Conservation (phyloP, 2,329 filamentous ascomycete species). For the Colletotrichum sp. region DNA sequence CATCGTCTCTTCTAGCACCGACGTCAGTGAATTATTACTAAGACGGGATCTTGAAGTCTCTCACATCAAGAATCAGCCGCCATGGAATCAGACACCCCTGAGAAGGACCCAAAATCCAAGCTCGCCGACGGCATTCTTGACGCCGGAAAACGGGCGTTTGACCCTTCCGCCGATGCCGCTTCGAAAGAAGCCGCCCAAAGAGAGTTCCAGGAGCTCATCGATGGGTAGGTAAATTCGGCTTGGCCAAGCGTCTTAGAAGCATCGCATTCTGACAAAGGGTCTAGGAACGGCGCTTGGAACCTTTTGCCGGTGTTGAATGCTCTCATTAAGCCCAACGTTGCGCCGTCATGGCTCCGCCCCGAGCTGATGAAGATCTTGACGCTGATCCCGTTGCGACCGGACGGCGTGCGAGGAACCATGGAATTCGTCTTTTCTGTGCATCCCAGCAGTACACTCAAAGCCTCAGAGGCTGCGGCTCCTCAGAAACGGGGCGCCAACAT, state of each 20-base stretch:
- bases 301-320: slow-evolving; percentile 67
- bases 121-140: slow-evolving; percentile 39
- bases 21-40: not conserved
- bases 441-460: slow-evolving; percentile 51
- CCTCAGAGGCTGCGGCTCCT: slow-evolving; percentile 43
- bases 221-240: slow-evolving; percentile 41
- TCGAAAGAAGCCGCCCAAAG: slow-evolving; percentile 35
- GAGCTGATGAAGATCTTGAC: slow-evolving; percentile 64
- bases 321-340: slow-evolving; percentile 64
- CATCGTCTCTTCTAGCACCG: not conserved
- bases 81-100: slow-evolving; percentile 15
- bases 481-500: slow-evolving; percentile 67
- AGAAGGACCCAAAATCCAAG: not conserved
- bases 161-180: slow-evolving; percentile 41
- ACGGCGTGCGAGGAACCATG: slow-evolving; percentile 70
- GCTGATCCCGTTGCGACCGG: slow-evolving; percentile 62
- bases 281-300: slow-evolving; percentile 45
- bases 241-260: not conserved
- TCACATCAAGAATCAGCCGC: not conserved
- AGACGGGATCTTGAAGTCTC: not conserved
- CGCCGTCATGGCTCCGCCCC: slow-evolving; percentile 64
- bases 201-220: slow-evolving; percentile 53
- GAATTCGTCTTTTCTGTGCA: slow-evolving; percentile 76
- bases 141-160: slow-evolving; percentile 53
- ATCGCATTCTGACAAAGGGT: slow-evolving; percentile 23